phyloP scores from a whole-genome alignment of 2,329 filamentous ascomycete species.

The Zarea fungicola region DNA sequence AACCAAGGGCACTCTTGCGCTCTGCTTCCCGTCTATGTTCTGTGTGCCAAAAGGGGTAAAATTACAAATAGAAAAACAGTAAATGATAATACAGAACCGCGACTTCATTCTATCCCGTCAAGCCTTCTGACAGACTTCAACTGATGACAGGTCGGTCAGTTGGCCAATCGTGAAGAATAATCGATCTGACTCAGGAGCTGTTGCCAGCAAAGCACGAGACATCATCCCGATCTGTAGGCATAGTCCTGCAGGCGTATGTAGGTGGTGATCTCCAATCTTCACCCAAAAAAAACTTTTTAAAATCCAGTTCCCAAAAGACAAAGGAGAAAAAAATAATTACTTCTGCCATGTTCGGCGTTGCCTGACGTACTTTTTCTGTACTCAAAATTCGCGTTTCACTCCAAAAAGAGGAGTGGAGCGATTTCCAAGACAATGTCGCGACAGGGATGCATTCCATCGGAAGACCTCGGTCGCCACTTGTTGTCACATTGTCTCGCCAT shows the following conservation, averaged over 20 bases:
- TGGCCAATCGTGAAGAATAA: background rate
- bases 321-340: background rate
- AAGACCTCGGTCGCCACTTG: conserved; percentile 19
- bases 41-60: conserved; percentile 13
- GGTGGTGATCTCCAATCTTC: background rate
- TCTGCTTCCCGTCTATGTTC: conserved; percentile 14
- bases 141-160: background rate
- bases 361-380: background rate
- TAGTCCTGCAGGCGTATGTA: conserved; percentile 1
- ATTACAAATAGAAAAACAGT: conserved; percentile 11
- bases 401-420: background rate
- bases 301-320: conserved; percentile 1
- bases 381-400: conserved; percentile 1
- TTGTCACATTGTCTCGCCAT: conserved; percentile 12
- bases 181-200: background rate
- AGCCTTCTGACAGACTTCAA: background rate
- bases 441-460: conserved; percentile 25
- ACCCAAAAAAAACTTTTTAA: background rate
- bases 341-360: background rate
- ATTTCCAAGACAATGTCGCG: conserved; percentile 29
- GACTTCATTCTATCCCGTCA: background rate
- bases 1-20: conserved; percentile 1
- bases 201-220: conserved; percentile 10
- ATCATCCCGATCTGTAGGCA: background rate
- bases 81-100: conserved; percentile 7